These are phyloP conservation scores for Curvularia sp. DNA, from an alignment of 2,329 filamentous ascomycete species.

Conservation along the genomic window DNA sequence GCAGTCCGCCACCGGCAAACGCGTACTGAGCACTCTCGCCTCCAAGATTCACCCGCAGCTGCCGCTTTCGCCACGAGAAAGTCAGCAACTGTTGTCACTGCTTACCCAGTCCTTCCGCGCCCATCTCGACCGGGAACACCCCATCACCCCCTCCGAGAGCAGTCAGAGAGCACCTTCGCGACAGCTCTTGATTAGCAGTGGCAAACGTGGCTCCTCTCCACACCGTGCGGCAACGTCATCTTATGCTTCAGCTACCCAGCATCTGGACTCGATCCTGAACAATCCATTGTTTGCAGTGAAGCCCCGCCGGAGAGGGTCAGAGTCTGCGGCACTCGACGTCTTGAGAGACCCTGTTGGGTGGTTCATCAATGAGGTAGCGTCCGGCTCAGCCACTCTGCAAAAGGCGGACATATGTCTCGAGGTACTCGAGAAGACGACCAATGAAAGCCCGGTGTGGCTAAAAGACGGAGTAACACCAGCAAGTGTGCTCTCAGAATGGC, in stretches of 20 bases:
- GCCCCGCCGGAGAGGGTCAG: constrained; percentile 37
- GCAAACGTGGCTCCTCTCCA: constrained; percentile 16
- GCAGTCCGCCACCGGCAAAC: constrained; percentile 58
- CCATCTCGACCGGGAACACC: constrained; percentile 67
- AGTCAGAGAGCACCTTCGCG: constrained; percentile 2
- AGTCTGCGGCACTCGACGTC: constrained; percentile 34
- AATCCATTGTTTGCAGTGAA: constrained; percentile 58
- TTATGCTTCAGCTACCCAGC: constrained; percentile 52
- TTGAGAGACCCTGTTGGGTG: constrained; percentile 51
- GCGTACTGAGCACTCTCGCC: constrained; percentile 53
- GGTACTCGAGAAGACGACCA: constrained; percentile 33
- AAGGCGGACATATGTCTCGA: constrained; percentile 52
- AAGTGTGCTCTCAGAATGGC: constrained; percentile 39
- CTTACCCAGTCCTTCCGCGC: constrained; percentile 69
- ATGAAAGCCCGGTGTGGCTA: constrained; percentile 6
- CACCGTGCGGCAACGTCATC: constrained; percentile 41
- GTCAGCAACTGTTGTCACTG: constrained; percentile 64
- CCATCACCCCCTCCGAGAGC: constrained; percentile 32
- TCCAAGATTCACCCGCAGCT: constrained; percentile 62
- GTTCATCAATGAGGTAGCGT: constrained; percentile 51
- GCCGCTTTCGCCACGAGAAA: constrained; percentile 64
- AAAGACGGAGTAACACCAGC: constrained; percentile 25
- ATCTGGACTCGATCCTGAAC: constrained; percentile 59
- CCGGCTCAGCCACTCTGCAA: constrained; percentile 48
- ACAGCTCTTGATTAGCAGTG: constrained; percentile 15